Conservation (phyloP, 441 rosid species). For the Populus hybrid region DNA sequence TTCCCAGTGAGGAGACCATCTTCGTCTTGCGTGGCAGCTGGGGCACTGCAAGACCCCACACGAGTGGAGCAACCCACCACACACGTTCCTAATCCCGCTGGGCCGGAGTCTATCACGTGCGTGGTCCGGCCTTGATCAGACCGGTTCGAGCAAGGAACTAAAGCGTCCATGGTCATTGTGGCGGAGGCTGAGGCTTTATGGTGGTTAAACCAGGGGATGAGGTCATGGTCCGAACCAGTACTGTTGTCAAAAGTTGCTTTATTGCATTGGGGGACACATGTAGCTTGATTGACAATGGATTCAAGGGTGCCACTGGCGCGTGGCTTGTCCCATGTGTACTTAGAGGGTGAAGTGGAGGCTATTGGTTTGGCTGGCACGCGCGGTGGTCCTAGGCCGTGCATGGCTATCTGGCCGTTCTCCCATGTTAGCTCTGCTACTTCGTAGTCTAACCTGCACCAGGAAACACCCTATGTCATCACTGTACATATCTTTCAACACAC, state of each 20-base stretch:
- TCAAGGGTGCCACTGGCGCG: constrained; percentile 73
- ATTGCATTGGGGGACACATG: constrained; percentile 28
- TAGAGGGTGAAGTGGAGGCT: constrained; percentile 26
- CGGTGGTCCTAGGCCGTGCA: constrained; percentile 73
- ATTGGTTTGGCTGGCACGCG: constrained; percentile 34
- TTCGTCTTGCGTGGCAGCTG: constrained; percentile 25
- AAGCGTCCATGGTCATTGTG: constrained; percentile 51
- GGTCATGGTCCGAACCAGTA: constrained; percentile 18
- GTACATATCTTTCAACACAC: background rate
- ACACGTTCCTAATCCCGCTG: constrained; percentile 22
- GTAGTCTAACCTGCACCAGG: constrained; percentile 48
- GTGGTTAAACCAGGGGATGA: constrained; percentile 55
- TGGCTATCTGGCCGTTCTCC: constrained; percentile 81
- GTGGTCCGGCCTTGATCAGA: constrained; percentile 9
- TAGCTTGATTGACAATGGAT: constrained; percentile 90
- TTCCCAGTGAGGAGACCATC: constrained; percentile 19
- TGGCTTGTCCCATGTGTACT: constrained; percentile 55
- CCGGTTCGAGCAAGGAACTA: constrained; percentile 56
- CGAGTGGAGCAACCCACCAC: constrained; percentile 45
- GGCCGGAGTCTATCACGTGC: constrained; percentile 19
- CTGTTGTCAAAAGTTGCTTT: constrained; percentile 20
- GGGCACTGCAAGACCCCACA: constrained; percentile 57
- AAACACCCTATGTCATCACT: background rate
- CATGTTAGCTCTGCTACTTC: constrained; percentile 93
- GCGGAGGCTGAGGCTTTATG: constrained; percentile 23